Conservation (phyloP, 2,329 filamentous ascomycete genomes). For the Diaporthe sp. region DNA sequence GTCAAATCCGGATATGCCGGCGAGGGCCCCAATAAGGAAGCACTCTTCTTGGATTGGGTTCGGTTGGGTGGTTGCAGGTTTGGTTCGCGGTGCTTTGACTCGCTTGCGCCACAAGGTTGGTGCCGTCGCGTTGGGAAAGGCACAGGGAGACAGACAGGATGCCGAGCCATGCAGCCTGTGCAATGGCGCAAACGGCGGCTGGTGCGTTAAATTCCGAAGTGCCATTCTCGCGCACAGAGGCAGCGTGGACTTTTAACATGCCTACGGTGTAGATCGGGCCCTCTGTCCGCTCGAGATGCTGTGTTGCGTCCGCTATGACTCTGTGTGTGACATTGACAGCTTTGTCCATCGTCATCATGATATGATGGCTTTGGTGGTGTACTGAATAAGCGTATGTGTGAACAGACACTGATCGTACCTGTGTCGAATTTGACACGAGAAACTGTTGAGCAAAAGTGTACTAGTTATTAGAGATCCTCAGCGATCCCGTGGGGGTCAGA, state of each 20-base stretch:
- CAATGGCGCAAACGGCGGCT: constrained; percentile 23
- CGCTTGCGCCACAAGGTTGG: constrained; percentile 6
- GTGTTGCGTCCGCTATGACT: not conserved
- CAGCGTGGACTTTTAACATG: not conserved
- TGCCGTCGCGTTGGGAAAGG: not conserved
- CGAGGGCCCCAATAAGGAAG: not conserved
- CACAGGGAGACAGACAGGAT: not conserved
- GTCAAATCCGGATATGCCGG: constrained; percentile 6
- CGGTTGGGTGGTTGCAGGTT: not conserved
- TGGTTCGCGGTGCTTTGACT: constrained; percentile 18
- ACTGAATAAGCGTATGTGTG: not conserved
- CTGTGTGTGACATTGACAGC: not conserved
- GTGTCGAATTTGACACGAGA: not conserved
- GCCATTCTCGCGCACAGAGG: not conserved
- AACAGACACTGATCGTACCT: not conserved
- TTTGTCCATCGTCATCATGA: not conserved
- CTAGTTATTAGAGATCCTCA: constrained; percentile 4
- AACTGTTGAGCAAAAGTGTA: not conserved
- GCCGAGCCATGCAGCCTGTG: constrained; percentile 12
- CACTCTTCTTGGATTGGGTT: not conserved
- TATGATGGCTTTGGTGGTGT: not conserved
- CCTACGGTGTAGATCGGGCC: not conserved
- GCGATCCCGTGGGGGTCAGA: not conserved
- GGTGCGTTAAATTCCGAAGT: not conserved
- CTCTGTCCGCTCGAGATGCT: not conserved